phyloP scores from a whole-genome alignment of 148 eudicot genomes.

The Camellia japonica region DNA sequence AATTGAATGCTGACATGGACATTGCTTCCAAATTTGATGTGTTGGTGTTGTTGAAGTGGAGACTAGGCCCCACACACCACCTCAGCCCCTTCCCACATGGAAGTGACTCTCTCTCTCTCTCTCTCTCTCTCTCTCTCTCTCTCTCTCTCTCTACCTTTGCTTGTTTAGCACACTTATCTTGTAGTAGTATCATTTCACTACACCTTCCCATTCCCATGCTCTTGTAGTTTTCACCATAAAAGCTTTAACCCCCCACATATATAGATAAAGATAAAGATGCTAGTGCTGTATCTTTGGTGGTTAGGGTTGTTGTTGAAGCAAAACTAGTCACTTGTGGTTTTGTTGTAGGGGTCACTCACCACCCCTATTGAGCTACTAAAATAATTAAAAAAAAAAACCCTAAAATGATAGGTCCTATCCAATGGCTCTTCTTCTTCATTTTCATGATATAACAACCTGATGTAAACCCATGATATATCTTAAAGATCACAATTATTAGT shows the following conservation, averaged over 20 bases:
- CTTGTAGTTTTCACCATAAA: conserved; percentile 24
- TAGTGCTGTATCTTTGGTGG: conserved; percentile 14
- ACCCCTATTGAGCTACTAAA: neutral
- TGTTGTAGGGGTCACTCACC: too few species aligned
- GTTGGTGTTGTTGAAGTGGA: conserved; percentile 33
- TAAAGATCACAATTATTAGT: conserved; percentile 8
- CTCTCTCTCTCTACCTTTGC: conserved; percentile 8
- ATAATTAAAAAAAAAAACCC: conserved; percentile 1
- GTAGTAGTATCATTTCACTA: neutral
- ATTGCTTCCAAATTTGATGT: conserved; percentile 17
- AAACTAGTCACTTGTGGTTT: neutral
- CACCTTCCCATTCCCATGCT: conserved; percentile 14
- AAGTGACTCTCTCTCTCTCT: conserved; percentile 3
- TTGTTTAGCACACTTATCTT: conserved; percentile 23
- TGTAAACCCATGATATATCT: conserved; percentile 8
- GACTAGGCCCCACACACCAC: conserved; percentile 13
- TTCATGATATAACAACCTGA: conserved; percentile 22
- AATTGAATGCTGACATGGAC: conserved; percentile 21
- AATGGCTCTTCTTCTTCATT: neutral
- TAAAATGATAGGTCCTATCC: neutral
- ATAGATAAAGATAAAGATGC: conserved; percentile 13
- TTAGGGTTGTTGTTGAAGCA: conserved; percentile 20
- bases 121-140: neutral
- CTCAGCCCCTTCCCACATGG: neutral
- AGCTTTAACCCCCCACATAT: conserved; percentile 12